Evolutionary conservation across 2,329 filamentous ascomycete species (phyloP), one percentile per base, ranked within the genome.

Genomic region (Polytolypa hystricis): DNA sequence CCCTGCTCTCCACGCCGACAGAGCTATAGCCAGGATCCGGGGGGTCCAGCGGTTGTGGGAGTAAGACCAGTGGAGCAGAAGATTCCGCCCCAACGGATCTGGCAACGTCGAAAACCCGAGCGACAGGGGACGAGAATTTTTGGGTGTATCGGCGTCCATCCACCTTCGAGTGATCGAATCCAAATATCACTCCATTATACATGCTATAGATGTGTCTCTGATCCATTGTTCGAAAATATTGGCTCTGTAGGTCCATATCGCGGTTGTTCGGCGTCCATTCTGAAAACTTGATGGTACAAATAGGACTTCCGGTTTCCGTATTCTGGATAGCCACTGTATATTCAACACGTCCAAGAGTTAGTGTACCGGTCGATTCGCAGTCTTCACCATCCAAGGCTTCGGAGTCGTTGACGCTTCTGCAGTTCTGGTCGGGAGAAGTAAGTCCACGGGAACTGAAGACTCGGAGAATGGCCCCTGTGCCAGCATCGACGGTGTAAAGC

Each of bases 261-360:
- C 79, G 83, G 41, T 81, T 93, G 58, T 98, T 98, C 10, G 87
- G 84, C 0, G 78, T 79, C 91, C 91, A 98, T 57, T 98, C 91
- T 8, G 85, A 82, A 54, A 93, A 98, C 46, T 78, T 87, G 47
- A 98, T 74, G 0, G 84, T 94, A 51, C 86, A 93, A 43, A 98
- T 81, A 5, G 77, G 74, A 41, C 80, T 74, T 1, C 81, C 79
- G 3, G 76, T 79, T 47, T 81, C 74, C 30, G 71, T 74, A 42
- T 84, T 79, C 46, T 86, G 81, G 30, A 98, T 93, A 38, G 73
- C 77, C 42, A 98, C 80, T 4, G 76, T 89, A 60, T 98, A 98
- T 57, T 95, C 86, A 26, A 84, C 85, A 35, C 84, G 76, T 18
- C 85, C 86, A 1, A 95, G 70, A 0, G 83, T 86, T 42, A 94